Evolutionary conservation across 257 asterid species (phyloP).

Genomic region (Handroanthus guayacan): DNA sequence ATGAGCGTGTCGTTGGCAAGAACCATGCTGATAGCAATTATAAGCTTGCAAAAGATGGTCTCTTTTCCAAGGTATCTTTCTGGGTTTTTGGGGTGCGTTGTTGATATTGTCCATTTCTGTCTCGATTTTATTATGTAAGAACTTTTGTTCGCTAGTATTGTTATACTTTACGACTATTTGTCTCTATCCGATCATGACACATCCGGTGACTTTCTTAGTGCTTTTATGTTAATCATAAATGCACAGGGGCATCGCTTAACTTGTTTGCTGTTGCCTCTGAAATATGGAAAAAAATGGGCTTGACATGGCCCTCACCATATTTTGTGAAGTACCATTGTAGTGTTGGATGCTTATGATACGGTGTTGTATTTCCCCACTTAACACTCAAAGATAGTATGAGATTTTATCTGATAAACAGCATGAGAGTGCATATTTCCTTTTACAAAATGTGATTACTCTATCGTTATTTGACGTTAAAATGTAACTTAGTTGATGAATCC

Average conservation of each 20-base stretch:
- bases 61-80: slow-evolving; percentile 64
- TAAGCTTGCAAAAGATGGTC: slow-evolving; percentile 60
- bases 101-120: neutral
- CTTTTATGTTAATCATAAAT: neutral
- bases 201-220: neutral
- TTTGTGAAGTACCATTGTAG: neutral
- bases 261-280: too few relatives aligned
- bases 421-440: neutral
- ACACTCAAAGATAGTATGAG: neutral
- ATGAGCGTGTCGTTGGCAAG: slow-evolving; percentile 72
- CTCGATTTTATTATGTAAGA: neutral
- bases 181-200: neutral
- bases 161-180: neutral
- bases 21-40: slow-evolving; percentile 71
- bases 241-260: neutral
- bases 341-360: neutral
- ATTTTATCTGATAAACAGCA: neutral
- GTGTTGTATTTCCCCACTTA: neutral
- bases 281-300: too few relatives aligned
- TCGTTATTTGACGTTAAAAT: neutral
- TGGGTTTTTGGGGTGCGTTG: neutral
- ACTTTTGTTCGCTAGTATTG: neutral
- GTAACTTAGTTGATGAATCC: neutral
- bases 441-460: neutral
- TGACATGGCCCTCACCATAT: neutral